Percentiles rank a stretch among this genome's conserved stretches.
Evolutionary conservation across 108 stramenopile species (phyloP).

Genomic region (Cyclostephanos tholiformis): DNA sequence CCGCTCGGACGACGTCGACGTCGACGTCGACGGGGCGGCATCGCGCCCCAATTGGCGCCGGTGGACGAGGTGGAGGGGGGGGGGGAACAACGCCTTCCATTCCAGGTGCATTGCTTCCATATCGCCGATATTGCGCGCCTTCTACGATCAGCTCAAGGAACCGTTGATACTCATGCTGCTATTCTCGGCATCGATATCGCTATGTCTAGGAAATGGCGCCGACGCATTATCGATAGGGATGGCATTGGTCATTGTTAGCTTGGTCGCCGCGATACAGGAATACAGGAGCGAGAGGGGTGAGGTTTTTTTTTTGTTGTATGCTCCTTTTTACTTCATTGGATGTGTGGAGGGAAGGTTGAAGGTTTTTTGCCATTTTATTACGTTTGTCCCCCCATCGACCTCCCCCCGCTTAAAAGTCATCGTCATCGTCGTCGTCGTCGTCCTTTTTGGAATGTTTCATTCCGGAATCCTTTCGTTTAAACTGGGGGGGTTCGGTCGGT

Average conservation of each 20-base stretch:
- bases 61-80: background rate
- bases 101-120: constrained; percentile 12
- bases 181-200: constrained; percentile 80
- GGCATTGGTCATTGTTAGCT: constrained; percentile 88
- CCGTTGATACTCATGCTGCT: constrained; percentile 94
- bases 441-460: no score
- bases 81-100: background rate
- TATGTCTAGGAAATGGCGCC: constrained; percentile 81
- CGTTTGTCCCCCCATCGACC: no score
- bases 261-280: constrained; percentile 96
- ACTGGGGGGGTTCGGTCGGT: no score
- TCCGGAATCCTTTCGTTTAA: no score
- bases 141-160: constrained; percentile 89
- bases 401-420: no score
- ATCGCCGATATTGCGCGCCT: constrained; percentile 57
- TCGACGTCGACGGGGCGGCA: background rate
- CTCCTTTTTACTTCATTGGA: background rate
- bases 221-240: constrained; percentile 93
- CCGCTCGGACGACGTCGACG: background rate
- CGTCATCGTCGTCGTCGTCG: no score
- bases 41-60: no score
- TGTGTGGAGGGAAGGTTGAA: background rate
- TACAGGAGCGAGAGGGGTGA: constrained; percentile 79
- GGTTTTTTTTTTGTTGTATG: background rate
- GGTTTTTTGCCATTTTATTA: no score